Base-by-base conservation (phyloP, 257 asterid species). In the Penstemon davidsonii region DNA sequence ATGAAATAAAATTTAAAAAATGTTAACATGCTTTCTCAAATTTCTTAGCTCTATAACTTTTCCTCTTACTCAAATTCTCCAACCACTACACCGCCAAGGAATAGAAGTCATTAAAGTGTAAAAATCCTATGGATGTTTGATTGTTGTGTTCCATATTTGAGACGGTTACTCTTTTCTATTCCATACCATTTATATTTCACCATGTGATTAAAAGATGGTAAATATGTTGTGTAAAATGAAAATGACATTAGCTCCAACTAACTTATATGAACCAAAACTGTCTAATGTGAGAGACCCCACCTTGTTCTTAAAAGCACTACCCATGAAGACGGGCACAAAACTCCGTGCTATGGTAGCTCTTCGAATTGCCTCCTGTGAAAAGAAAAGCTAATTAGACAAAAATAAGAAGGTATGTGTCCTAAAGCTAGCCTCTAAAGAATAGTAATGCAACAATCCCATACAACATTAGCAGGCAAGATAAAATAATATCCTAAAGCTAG, bases 291-390 rank as follows among this genome's bases (percentile, higher is more conserved):
- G 60, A 70, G 70, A 61, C 59, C 60, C 9, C 44, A 94, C 99
- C 96, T 94, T 94, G 84, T 94, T 94, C 84, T 94, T 94, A 77
- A 94, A 91, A 66, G 99, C 99, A 83, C 99, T 94, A 15, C 99
- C 99, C 99, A 94, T 94, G 78, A 91, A 94, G 46, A 94, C 89
- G 7, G 99, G 99, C 65, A 94, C 93, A 82, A 94, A 94, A 66
- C 87, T 89, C 46, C 88, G 86, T 15, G 96, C 84, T 63, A 91
- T 59, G 58, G 99, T 91, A 53, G 97, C 96, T 86, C 99, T 91
- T 60, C 99, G 76, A 52, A 94, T 87, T 42, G 97, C 99, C 65
- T 82, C 96, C 99, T 94, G 87, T 64, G 58, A 68, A 70, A 54
- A 50, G 59, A 70, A 45, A 62, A 0, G 45, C 56, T 56, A 38